These are phyloP conservation scores for Fusarium robinianum DNA, from an alignment of 2,329 filamentous ascomycete species.

Conservation along the genomic window DNA sequence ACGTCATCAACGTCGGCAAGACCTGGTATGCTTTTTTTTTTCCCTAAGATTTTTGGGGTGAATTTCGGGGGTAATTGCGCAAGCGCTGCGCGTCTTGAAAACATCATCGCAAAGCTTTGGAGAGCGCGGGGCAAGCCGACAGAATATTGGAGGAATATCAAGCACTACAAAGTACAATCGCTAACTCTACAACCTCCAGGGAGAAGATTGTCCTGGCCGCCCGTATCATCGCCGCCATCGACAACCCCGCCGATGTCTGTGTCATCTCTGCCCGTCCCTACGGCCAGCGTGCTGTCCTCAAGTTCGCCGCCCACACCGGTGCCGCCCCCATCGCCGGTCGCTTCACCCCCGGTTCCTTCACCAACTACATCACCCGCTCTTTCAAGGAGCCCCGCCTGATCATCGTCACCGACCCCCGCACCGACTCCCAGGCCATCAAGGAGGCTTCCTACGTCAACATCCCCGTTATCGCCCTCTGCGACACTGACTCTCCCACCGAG, in stretches of 20 bases:
- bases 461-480: slow-evolving; percentile 97
- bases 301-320: slow-evolving; percentile 99
- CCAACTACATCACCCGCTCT: slow-evolving; percentile 99
- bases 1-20: slow-evolving; percentile 99
- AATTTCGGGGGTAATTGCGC: slow-evolving; percentile 1
- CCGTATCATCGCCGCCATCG: slow-evolving; percentile 97
- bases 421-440: slow-evolving; percentile 99
- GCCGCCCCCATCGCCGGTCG: slow-evolving; percentile 97
- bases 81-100: neutral
- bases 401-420: slow-evolving; percentile 98
- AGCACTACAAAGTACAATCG: no score
- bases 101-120: slow-evolving; percentile 9
- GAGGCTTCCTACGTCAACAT: slow-evolving; percentile 99
- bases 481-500: slow-evolving; percentile 99
- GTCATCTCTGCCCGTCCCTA: slow-evolving; percentile 99
- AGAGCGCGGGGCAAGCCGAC: neutral
- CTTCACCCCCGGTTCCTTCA: slow-evolving; percentile 99
- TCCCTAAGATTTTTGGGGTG: neutral
- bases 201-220: slow-evolving; percentile 99
- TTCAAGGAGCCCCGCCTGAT: slow-evolving; percentile 99
- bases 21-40: slow-evolving; percentile 81
- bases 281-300: slow-evolving; percentile 98
- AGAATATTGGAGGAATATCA: slow-evolving; percentile 26
- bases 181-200: slow-evolving; percentile 56
- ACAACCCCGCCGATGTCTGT: slow-evolving; percentile 99